Evolutionary conservation across 1,284 basidiomycete species (phyloP).

Genomic region (Melanopsichium pennsylvanicum): DNA sequence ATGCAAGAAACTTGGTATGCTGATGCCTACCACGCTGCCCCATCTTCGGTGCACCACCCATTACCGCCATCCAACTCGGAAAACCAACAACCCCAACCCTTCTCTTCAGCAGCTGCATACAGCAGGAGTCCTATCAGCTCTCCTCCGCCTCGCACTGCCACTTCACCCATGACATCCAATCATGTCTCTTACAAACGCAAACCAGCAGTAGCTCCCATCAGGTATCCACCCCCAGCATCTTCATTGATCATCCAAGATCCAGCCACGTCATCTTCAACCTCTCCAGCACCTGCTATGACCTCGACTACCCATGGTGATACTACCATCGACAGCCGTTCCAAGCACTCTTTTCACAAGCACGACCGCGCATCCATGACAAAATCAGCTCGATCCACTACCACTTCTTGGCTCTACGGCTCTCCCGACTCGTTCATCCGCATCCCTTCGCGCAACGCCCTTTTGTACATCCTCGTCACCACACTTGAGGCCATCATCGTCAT

Average conservation of each 20-base stretch:
- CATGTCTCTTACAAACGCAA: constrained; percentile 12
- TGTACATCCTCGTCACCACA: constrained; percentile 33
- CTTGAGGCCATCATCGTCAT: constrained; percentile 50
- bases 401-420: constrained; percentile 23
- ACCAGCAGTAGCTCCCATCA: background rate
- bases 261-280: background rate
- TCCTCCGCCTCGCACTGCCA: constrained; percentile 8
- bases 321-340: constrained; percentile 2
- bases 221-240: constrained; percentile 19
- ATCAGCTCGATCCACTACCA: constrained; percentile 18
- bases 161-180: background rate
- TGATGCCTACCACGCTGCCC: background rate
- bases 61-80: background rate
- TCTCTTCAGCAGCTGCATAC: constrained; percentile 36
- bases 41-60: background rate
- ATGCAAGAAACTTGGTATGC: background rate
- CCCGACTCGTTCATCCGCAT: constrained; percentile 28
- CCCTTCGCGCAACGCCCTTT: constrained; percentile 18
- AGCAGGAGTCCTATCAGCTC: constrained; percentile 6
- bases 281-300: constrained; percentile 2
- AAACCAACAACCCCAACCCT: constrained; percentile 25
- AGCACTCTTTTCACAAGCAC: constrained; percentile 11
- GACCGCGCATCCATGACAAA: constrained; percentile 32
- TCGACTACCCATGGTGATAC: no score
- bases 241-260: constrained; percentile 24